Evolutionary conservation across 2,329 filamentous ascomycete species (phyloP), one percentile per base, ranked within the genome.

Genomic region (Neofusicoccum laricinum): DNA sequence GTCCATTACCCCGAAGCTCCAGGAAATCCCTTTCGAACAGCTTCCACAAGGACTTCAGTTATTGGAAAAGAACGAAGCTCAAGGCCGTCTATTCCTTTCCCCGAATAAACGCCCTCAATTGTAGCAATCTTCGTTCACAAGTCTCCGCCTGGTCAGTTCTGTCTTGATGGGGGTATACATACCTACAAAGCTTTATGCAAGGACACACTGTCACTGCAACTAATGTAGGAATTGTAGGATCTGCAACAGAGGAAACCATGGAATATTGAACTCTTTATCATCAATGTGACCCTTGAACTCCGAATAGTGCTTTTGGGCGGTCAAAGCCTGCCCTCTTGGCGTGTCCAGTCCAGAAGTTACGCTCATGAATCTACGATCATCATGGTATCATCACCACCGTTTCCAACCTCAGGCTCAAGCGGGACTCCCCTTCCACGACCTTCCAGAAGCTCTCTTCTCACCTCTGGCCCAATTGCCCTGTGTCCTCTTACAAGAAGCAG

Each of bases 311-410:
- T 58, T 58, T 58, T 58, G 25, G 14, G 36, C 36, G 36, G 36
- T 38, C 36, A 38, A 43, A 17, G 21, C 38, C 15, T 32, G 4
- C 40, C 25, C 32, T 21, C 10, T 14, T 5, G 2, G 2, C 12
- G 19, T 12, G 19, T 11, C 50, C 36, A 32, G 8, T 7, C 14
- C 17, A 15, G 51, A 43, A 38, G 1, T 15, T 53, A 12, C 17
- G 17, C 17, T 53, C 25, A 64, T 30, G 53, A 65, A 21, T 63
- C 59, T 36, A 66, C 71, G 71, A 93, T 85, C 72, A 93, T 82
- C 92, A 97, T 97, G 15, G 93, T 97, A 80, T 98, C 94, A 75
- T 98, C 92, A 10, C 91, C 86, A 64, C 85, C 93, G 70, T 92
- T 88, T 74, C 80, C 68, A 78, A 80, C 69, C 71, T 84, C 72